These are phyloP conservation scores for Ustilaginoidea virens DNA, from an alignment of 2,329 filamentous ascomycete species.

Conservation along the genomic window DNA sequence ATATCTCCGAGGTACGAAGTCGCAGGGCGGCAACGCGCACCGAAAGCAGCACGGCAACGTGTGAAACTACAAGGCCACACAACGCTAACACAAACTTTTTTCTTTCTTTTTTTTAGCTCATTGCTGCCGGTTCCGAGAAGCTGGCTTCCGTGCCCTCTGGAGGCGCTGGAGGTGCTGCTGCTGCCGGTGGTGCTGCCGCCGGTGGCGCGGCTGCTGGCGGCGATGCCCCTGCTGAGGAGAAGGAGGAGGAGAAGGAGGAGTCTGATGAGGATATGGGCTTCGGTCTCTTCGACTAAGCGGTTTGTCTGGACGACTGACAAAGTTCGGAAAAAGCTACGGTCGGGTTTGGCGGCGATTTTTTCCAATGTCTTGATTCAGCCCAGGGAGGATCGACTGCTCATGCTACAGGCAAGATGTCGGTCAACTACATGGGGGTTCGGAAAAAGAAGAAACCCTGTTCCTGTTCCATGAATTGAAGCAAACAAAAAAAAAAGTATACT, in stretches of 20 bases:
- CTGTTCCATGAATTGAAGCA: no score
- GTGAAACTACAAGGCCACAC: no score
- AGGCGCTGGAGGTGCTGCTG: conserved; percentile 59
- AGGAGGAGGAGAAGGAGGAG: conserved; percentile 74
- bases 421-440: no score
- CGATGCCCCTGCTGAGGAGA: conserved; percentile 37
- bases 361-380: conserved; percentile 11
- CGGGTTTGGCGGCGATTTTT: conserved; percentile 16
- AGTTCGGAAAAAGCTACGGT: conserved; percentile 19
- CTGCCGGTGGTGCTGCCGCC: conserved; percentile 50
- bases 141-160: conserved; percentile 95
- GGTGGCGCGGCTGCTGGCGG: conserved; percentile 51
- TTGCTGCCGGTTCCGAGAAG: conserved; percentile 78
- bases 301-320: conserved; percentile 15
- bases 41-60: no score
- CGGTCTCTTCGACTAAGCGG: conserved; percentile 59
- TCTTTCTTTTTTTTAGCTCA: conserved; percentile 46
- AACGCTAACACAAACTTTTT: conserved; percentile 5
- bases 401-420: conserved; percentile 6
- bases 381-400: conserved; percentile 16
- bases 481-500: no score
- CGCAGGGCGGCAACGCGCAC: background rate
- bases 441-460: no score
- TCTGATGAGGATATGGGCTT: conserved; percentile 66
- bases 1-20: conserved; percentile 71